Percentiles rank a stretch among this genome's conserved stretches.
Conservation (phyloP, 129 eudicot genomes). For the Lactuca sativa region DNA sequence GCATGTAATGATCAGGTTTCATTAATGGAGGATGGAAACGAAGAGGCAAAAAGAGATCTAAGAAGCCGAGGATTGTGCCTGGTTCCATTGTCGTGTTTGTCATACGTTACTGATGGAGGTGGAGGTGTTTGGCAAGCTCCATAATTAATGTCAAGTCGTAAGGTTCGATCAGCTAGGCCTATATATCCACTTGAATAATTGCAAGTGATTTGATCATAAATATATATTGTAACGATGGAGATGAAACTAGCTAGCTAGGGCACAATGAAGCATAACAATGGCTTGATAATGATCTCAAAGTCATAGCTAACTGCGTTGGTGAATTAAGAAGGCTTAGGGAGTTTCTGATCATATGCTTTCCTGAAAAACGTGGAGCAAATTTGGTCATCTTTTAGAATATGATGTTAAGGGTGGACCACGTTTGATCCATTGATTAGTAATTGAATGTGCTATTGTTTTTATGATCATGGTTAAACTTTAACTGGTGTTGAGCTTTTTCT, state of each 20-base stretch:
- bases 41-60: slow-evolving; percentile 49
- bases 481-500: background rate
- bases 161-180: background rate
- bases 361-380: slow-evolving; percentile 63
- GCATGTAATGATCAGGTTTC: slow-evolving; percentile 25
- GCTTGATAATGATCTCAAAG: slow-evolving; percentile 10
- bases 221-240: background rate
- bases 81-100: slow-evolving; percentile 69
- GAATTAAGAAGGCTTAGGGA: slow-evolving; percentile 11
- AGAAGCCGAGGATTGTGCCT: slow-evolving; percentile 80
- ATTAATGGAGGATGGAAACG: slow-evolving; percentile 30
- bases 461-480: background rate
- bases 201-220: slow-evolving; percentile 23
- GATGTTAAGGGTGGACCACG: slow-evolving; percentile 61
- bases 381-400: slow-evolving; percentile 54
- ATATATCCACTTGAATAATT: slow-evolving; percentile 1
- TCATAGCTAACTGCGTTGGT: slow-evolving; percentile 2
- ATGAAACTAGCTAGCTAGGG: slow-evolving; percentile 22
- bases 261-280: slow-evolving; percentile 12
- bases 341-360: slow-evolving; percentile 9
- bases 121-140: slow-evolving; percentile 73
- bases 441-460: slow-evolving; percentile 16
- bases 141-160: slow-evolving; percentile 24
- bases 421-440: slow-evolving; percentile 67
- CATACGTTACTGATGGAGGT: slow-evolving; percentile 60